Percentiles rank a stretch among this genome's conserved stretches.
phyloP scores from a whole-genome alignment of 2,329 filamentous ascomycete genomes.

The Talaromyces sp. region DNA sequence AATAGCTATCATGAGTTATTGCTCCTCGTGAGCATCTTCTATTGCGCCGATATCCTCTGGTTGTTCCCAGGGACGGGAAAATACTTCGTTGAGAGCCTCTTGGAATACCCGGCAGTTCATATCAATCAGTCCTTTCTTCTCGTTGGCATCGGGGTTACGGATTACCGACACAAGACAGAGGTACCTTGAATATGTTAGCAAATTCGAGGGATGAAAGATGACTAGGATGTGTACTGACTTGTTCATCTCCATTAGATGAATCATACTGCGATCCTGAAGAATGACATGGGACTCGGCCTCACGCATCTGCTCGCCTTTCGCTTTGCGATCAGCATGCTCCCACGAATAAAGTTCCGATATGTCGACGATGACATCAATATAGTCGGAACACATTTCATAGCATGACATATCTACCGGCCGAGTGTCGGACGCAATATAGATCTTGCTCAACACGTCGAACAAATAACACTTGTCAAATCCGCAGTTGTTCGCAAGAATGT shows the following conservation, averaged over 20 bases:
- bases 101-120: constrained; percentile 65
- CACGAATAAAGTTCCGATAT: constrained; percentile 93
- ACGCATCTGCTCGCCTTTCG: constrained; percentile 45
- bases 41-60: background rate
- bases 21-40: constrained; percentile 10
- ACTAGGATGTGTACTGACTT: constrained; percentile 45
- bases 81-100: constrained; percentile 60
- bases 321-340: constrained; percentile 47
- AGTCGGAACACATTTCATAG: constrained; percentile 98
- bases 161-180: constrained; percentile 64
- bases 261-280: constrained; percentile 59
- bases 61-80: constrained; percentile 50
- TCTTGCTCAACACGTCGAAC: constrained; percentile 96
- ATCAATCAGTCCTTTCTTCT: constrained; percentile 63
- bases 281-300: constrained; percentile 62
- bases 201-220: background rate
- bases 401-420: constrained; percentile 90
- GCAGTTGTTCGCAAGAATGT: constrained; percentile 87
- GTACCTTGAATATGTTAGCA: constrained; percentile 46
- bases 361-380: constrained; percentile 97
- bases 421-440: constrained; percentile 96
- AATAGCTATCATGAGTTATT: background rate
- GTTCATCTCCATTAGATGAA: constrained; percentile 66
- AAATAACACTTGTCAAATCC: constrained; percentile 97
- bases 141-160: constrained; percentile 61